Conservation (phyloP, 2,329 filamentous ascomycete species). For the Knufia petricola region DNA sequence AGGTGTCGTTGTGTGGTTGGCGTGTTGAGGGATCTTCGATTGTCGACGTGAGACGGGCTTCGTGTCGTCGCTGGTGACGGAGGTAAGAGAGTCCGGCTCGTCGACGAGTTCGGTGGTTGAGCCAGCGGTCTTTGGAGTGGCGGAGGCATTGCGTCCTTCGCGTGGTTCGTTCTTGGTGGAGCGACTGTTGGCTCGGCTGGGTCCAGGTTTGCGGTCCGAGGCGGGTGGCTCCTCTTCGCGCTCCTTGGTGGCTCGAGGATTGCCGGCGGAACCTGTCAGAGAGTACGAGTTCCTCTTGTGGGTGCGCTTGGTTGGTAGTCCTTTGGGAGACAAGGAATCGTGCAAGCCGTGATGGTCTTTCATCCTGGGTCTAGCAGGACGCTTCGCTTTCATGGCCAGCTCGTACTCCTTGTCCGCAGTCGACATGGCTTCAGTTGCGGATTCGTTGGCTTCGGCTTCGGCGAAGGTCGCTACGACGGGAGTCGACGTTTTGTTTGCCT, state of each 20-base stretch:
- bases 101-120: constrained; percentile 3
- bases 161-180: constrained; percentile 1
- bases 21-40: not conserved
- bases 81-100: constrained; percentile 2
- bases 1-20: not conserved
- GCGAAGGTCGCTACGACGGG: constrained; percentile 30
- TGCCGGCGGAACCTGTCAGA: constrained; percentile 4
- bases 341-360: constrained; percentile 23
- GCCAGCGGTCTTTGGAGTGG: constrained; percentile 5
- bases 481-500: constrained; percentile 34
- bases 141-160: not conserved
- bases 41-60: not conserved
- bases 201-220: not conserved
- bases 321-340: constrained; percentile 22
- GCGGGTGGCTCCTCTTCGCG: constrained; percentile 25
- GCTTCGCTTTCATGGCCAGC: constrained; percentile 14
- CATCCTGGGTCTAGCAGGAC: constrained; percentile 18
- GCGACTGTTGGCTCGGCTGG: constrained; percentile 4
- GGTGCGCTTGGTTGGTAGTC: constrained; percentile 26
- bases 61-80: not conserved
- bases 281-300: constrained; percentile 30
- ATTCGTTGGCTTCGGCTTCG: constrained; percentile 25
- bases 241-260: constrained; percentile 12
- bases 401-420: constrained; percentile 13
- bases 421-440: constrained; percentile 5